These are phyloP conservation scores for Coniochaeta sp. DNA, from an alignment of 2,329 filamentous ascomycete genomes.

Conservation along the genomic window DNA sequence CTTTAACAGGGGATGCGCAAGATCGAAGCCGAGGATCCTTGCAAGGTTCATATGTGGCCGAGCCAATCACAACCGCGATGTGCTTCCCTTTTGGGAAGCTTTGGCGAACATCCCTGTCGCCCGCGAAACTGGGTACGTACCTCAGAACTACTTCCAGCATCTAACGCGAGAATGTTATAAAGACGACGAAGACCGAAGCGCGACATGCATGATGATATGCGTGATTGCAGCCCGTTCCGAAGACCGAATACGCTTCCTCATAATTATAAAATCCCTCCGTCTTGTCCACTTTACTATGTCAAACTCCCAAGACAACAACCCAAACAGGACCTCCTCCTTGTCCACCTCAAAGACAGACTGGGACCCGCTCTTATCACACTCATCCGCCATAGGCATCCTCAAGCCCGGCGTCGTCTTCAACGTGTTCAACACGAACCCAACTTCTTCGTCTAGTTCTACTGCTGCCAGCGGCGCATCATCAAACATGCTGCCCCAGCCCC, in stretches of 20 bases:
- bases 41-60: neutral
- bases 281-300: neutral
- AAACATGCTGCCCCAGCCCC: slow-evolving; percentile 10
- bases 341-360: slow-evolving; percentile 11
- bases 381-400: slow-evolving; percentile 18
- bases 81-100: neutral
- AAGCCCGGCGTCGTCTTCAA: slow-evolving; percentile 17
- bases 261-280: neutral
- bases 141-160: neutral
- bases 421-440: slow-evolving; percentile 7
- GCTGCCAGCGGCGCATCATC: neutral
- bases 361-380: slow-evolving; percentile 16
- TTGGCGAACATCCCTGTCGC: neutral
- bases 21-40: neutral
- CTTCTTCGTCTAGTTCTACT: neutral
- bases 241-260: neutral
- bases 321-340: neutral
- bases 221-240: neutral
- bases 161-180: neutral
- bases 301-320: neutral
- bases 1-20: neutral
- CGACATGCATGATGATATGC: neutral
- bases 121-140: neutral
- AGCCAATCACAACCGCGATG: neutral
- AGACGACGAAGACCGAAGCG: neutral